These are phyloP conservation scores for Solanum pimpinellifolium DNA, from an alignment of 257 asterid genomes.

Conservation along the genomic window DNA sequence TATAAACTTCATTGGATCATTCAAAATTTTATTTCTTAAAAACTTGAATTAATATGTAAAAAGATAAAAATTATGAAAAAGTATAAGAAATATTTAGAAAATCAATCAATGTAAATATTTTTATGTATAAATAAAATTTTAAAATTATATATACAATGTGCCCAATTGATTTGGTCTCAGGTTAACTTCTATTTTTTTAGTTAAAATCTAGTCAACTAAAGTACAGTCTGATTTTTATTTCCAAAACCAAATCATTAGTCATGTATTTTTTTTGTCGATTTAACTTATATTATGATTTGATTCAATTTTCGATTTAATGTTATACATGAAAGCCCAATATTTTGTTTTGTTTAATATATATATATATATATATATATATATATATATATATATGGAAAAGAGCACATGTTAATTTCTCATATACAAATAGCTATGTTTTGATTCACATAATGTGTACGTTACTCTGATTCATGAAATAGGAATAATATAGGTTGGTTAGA, in stretches of 20 bases:
- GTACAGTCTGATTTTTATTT: not conserved
- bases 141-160: no score
- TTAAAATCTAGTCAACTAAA: not conserved
- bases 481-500: no score
- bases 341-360: not conserved
- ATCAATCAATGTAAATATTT: not conserved
- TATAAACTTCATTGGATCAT: not conserved
- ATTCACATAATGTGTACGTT: not conserved
- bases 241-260: not conserved
- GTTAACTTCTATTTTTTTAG: no score
- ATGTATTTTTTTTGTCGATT: no score
- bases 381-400: not conserved
- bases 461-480: no score
- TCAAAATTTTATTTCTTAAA: not conserved
- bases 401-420: not conserved
- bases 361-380: no score
- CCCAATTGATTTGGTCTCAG: not conserved
- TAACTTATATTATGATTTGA: no score
- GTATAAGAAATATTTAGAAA: no score
- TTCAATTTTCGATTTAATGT: no score
- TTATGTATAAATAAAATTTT: no score
- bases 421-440: not conserved
- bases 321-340: not conserved
- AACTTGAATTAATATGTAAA: not conserved
- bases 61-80: no score